phyloP scores from a whole-genome alignment of 2,329 filamentous ascomycete species.

The Knufia fluminis region DNA sequence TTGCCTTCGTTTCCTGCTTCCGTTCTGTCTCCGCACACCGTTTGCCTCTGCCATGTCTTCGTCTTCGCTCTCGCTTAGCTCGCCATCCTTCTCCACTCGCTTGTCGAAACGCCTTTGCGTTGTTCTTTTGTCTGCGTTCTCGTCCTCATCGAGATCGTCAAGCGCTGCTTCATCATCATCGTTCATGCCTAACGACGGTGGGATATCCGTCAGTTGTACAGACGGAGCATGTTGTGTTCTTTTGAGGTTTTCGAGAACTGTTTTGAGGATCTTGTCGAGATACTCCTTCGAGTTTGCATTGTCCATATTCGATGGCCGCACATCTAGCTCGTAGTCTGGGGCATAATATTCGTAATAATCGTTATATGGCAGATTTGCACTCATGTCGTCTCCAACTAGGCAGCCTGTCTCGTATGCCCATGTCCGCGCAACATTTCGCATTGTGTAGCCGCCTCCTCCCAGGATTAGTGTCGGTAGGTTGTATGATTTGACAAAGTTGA shows the following conservation, averaged over 20 bases:
- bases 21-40: slow-evolving; percentile 55
- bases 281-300: slow-evolving; percentile 62
- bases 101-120: slow-evolving; percentile 78
- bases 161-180: slow-evolving; percentile 57
- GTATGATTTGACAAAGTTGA: slow-evolving; percentile 60
- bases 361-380: slow-evolving; percentile 79
- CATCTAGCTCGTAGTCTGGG: slow-evolving; percentile 60
- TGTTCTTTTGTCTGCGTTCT: slow-evolving; percentile 72
- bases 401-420: slow-evolving; percentile 65
- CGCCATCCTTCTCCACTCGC: slow-evolving; percentile 63
- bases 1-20: slow-evolving; percentile 42
- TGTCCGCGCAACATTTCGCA: slow-evolving; percentile 55
- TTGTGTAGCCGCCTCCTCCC: slow-evolving; percentile 61
- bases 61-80: slow-evolving; percentile 81
- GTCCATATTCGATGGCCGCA: slow-evolving; percentile 63
- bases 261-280: slow-evolving; percentile 56
- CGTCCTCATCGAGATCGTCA: slow-evolving; percentile 70
- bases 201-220: slow-evolving; percentile 56
- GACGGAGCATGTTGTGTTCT: slow-evolving; percentile 54
- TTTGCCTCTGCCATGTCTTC: slow-evolving; percentile 67
- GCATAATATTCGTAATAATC: slow-evolving; percentile 84
- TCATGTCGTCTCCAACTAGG: slow-evolving; percentile 73
- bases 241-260: slow-evolving; percentile 58
- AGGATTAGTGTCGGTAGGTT: slow-evolving; percentile 56
- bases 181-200: slow-evolving; percentile 49